Conservation (phyloP, 768 basidiomycete genomes). For the Mycena venus region DNA sequence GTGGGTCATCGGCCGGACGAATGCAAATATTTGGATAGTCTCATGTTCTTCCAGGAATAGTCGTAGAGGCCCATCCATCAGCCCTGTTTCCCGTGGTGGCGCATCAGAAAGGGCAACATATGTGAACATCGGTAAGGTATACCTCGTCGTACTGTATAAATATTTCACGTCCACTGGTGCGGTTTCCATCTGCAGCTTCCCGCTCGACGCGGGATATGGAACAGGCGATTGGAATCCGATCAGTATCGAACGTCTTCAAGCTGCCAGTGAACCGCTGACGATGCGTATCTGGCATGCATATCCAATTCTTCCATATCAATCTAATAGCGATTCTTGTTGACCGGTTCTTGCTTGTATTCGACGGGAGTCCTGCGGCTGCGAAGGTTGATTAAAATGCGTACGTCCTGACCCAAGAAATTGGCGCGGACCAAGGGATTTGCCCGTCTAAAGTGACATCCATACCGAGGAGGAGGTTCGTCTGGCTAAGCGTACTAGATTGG, state of each 20-base stretch:
- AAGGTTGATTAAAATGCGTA: not conserved
- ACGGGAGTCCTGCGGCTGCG: slow-evolving; percentile 43
- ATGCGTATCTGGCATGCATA: slow-evolving; percentile 29
- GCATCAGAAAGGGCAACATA: not conserved
- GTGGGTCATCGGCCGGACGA: not conserved
- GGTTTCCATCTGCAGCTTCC: slow-evolving; percentile 67
- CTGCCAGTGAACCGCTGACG: slow-evolving; percentile 12
- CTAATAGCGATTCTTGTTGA: slow-evolving; percentile 71
- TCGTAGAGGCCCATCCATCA: slow-evolving; percentile 80
- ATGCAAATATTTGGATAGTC: slow-evolving; percentile 69
- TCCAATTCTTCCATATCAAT: slow-evolving; percentile 48
- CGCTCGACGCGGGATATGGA: slow-evolving; percentile 73
- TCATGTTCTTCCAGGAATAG: slow-evolving; percentile 82
- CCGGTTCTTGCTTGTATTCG: slow-evolving; percentile 65
- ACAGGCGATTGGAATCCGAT: slow-evolving; percentile 78
- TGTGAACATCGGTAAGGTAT: slow-evolving; percentile 4
- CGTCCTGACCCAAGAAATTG: slow-evolving; percentile 25
- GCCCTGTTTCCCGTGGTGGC: slow-evolving; percentile 61
- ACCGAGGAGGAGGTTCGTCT: slow-evolving; percentile 54
- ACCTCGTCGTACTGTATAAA: slow-evolving; percentile 73
- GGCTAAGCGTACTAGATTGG: slow-evolving; percentile 74
- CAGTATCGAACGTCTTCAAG: slow-evolving; percentile 65
- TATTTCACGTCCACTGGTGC: slow-evolving; percentile 64
- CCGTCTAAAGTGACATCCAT: slow-evolving; percentile 41
- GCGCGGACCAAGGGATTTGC: slow-evolving; percentile 25